Base-by-base conservation (phyloP, 306 rosid species). In the Cicer arietinum region DNA sequence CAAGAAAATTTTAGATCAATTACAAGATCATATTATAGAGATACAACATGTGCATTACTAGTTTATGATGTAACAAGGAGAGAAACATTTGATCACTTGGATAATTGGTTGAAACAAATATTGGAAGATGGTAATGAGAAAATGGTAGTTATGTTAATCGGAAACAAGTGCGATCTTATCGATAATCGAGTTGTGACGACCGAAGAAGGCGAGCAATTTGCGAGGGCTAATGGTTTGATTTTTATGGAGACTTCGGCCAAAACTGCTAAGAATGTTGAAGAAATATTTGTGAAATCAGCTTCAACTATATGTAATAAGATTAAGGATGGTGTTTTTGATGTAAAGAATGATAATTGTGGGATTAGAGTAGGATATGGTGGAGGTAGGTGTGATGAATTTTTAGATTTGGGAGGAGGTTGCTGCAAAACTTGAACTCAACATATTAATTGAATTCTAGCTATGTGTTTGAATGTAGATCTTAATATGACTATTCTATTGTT, bases 51-150 rank as follows among this genome's bases (percentile, higher is more conserved):
- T 75, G 98, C 98, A 8, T 76, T 94, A 82, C 94, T 94, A 64
- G 97, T 91, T 45, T 94, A 94, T 81, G 98, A 94, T 77, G 90
- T 94, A 57, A 94, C 98, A 84, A 94, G 95, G 97, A 90, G 98
- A 86, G 97, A 94, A 83, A 94, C 98, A 46, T 94, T 94, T 56
- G 88, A 90, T 82, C 98, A 94, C 80, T 84, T 91, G 85, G 97
- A 97, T 48, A 90, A 90, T 86, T 94, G 98, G 98, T 85, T 94
- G 82, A 93, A 94, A 87, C 97, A 94, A 73, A 96, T 96, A 7
- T 86, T 95, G 75, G 93, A 94, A 77, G 97, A 91, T 73, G 98
- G 96, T 18, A 91, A 89, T 89, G 89, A 97, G 58, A 91, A 90
- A 84, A 94, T 94, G 98, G 81, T 96, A 64, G 86, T 94, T 39